Base-by-base conservation (phyloP, 306 rosid genomes). In the Castanospermum australe region DNA sequence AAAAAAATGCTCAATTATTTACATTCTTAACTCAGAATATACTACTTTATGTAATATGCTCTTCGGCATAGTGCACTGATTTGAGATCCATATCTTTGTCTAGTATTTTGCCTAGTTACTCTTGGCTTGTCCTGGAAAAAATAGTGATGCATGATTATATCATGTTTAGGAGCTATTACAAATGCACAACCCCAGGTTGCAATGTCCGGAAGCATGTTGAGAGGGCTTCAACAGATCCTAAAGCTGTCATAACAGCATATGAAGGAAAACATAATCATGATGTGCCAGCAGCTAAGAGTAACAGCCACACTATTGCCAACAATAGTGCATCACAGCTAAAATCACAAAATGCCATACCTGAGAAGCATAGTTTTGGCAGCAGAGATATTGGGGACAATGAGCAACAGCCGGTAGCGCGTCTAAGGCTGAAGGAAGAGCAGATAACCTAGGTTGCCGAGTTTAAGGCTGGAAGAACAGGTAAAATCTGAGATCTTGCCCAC, bases 221-320 rank as follows among this genome's bases (percentile, higher is more conserved):
- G 80, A 84, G 92, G 78, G 90, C 90, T 25, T 80, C 90, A 0
- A 45, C 88, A 1, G 90, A 86, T 64, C 87, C 83, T 5, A 88
- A 86, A 82, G 92, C 87, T 14, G 90, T 88, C 57, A 84, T 88
- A 67, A 86, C 92, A 57, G 82, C 90, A 21, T 88, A 88, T 3
- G 92, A 88, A 71, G 92, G 92, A 1, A 88, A 84, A 59, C 92
- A 88, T 71, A 88, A 84, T 68, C 92, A 88, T 65, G 84, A 86
- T 8, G 84, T 88, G 20, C 92, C 92, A n/a, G 87, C 82, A 6
- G 82, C 90, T 72, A 88, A 51, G 81, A 71, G 52, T 32, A 67
- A 78, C 83, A 83, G 86, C 86, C 91, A 82, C 79, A 66, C 85
- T 35, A 6, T 80, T 21, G 82, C 76, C 20, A 83, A 56, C 63